These are phyloP conservation scores for Hygrocybe punicea DNA, from an alignment of 768 basidiomycete genomes.

Conservation along the genomic window DNA sequence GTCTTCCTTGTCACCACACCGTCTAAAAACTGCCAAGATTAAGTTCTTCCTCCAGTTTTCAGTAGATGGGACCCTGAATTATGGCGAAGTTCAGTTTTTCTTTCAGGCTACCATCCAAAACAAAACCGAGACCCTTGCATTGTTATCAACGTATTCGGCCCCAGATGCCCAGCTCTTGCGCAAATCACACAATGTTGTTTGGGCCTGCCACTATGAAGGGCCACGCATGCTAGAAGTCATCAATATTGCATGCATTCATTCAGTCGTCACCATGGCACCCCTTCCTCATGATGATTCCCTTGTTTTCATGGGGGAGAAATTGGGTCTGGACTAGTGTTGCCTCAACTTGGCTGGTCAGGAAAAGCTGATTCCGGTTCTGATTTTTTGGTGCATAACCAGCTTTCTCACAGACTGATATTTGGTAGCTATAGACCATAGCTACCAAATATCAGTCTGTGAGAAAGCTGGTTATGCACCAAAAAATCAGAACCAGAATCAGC, in stretches of 20 bases:
- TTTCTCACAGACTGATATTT: no score
- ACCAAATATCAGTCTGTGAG: no score
- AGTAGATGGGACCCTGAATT: background rate
- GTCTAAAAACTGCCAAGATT: no score
- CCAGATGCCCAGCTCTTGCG: constrained; percentile 4
- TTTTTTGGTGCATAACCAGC: no score
- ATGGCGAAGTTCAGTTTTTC: constrained; percentile 18
- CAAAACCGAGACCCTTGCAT: constrained; percentile 4
- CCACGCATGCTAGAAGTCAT: constrained; percentile 1
- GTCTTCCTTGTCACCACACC: background rate
- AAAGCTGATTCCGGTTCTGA: no score
- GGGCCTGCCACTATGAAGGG: constrained; percentile 11
- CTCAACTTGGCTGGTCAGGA: background rate
- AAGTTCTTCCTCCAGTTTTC: no score
- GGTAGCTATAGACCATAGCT: no score
- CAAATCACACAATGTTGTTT: constrained; percentile 8
- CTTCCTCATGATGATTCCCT: constrained; percentile 28
- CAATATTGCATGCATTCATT: constrained; percentile 11
- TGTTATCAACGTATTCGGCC: constrained; percentile 9
- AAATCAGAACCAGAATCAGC: no score
- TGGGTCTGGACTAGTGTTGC: constrained; percentile 27
- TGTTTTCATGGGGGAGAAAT: constrained; percentile 44
- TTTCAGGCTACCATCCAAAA: constrained; percentile 13
- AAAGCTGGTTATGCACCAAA: no score
- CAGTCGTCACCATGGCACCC: constrained; percentile 25